phyloP scores from a whole-genome alignment of 2,329 filamentous ascomycete genomes.

The Aspergillus costaricaensis region DNA sequence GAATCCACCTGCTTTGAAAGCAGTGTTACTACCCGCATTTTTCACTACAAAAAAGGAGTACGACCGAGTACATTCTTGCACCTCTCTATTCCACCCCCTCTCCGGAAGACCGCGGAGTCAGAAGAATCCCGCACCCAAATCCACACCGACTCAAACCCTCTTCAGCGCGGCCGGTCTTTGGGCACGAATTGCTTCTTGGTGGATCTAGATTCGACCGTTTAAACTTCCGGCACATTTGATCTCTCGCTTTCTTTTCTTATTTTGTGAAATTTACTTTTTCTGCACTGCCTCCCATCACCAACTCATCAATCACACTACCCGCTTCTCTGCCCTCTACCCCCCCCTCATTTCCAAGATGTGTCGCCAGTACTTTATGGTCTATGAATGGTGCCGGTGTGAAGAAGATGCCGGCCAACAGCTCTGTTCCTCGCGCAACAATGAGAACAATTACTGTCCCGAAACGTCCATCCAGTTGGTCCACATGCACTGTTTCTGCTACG shows the following conservation, averaged over 20 bases:
- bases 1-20: not conserved
- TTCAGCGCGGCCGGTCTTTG: not conserved
- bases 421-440: conserved; percentile 29
- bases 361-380: conserved; percentile 39
- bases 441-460: conserved; percentile 31
- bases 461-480: conserved; percentile 39
- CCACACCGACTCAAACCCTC: conserved; percentile 4
- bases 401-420: conserved; percentile 35
- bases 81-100: not conserved
- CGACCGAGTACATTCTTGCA: not conserved
- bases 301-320: not conserved
- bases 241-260: not conserved
- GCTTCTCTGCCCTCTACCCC: not conserved
- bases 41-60: not conserved
- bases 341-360: conserved; percentile 30
- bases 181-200: conserved; percentile 1
- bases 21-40: not conserved
- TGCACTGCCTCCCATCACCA: not conserved
- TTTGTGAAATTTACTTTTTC: not conserved
- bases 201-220: not conserved
- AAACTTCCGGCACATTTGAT: not conserved
- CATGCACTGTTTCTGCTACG: conserved; percentile 44
- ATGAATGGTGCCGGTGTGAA: conserved; percentile 44
- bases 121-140: not conserved
- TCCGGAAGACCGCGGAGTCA: conserved; percentile 23